Evolutionary conservation across 495 filamentous ascomycete genomes (phyloP), one percentile per base, ranked within the genome.

Genomic region (Hypoxylon cercidicola): DNA sequence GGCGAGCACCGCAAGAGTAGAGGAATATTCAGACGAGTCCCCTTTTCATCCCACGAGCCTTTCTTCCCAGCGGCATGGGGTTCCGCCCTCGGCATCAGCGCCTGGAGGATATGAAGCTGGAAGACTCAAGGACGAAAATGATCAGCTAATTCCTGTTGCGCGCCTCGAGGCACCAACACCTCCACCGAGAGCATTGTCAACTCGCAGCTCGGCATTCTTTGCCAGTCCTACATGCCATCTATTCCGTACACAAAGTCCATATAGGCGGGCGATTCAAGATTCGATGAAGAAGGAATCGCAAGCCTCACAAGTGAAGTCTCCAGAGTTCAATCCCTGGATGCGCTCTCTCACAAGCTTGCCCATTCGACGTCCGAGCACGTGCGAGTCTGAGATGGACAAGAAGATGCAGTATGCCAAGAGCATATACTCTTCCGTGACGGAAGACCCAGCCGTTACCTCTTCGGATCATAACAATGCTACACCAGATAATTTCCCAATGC

Each of bases 241-340:
- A 16, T 81, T 83, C 62, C 79, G 79, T 35, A 83, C 79, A 4
- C 71, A 75, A 30, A 88, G 86, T 63, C 85, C 87, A 12, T 89
- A 79, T 67, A 81, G 82, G 37, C 80, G 81, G 20, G 82, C 79
- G 15, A 64, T 87, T 66, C 76, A 71, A 64, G 75, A 74, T 35
- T 72, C 66, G 6, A 85, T 80, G 49, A 63, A 73, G 48, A 66
- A 72, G 12, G 67, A 73, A 37, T 45, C 73, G 4, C 63, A 66
- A 13, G 61, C 34, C 70, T 57, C 56, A 69, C 65, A 47, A 3
- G 15, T 49, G 0, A 60, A 46, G 50, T 65, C 40, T 56, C 66
- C 71, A 3, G 80, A 83, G 23, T 84, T 78, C 74, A 78, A 82
- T 55, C 72, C 81, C 50, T 83, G 81, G 81, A 75, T 84, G 74